These are phyloP conservation scores for Alternaria angustiovoidea DNA, from an alignment of 2,329 filamentous ascomycete genomes.

Conservation along the genomic window DNA sequence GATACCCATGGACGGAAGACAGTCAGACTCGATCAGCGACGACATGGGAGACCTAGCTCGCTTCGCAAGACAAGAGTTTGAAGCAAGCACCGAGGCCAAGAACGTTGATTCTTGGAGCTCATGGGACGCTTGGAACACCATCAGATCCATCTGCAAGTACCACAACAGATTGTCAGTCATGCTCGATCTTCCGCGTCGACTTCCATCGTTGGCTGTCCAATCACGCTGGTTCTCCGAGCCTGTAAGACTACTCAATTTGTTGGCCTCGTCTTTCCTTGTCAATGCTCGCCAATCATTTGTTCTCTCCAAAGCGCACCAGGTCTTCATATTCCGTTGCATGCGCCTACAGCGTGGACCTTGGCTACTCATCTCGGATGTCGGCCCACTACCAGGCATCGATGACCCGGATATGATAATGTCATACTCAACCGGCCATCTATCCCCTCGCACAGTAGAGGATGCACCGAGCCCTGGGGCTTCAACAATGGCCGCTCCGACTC, in stretches of 20 bases:
- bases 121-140: constrained; percentile 94
- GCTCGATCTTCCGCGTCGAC: constrained; percentile 64
- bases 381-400: constrained; percentile 60
- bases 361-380: constrained; percentile 67
- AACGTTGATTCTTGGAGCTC: constrained; percentile 74
- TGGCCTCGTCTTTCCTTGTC: constrained; percentile 62
- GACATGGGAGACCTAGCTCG: constrained; percentile 62
- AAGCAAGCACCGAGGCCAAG: constrained; percentile 47
- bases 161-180: constrained; percentile 78
- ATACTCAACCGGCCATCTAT: constrained; percentile 47
- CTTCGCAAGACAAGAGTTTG: constrained; percentile 51
- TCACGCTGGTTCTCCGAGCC: constrained; percentile 71
- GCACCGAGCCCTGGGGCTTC: constrained; percentile 40
- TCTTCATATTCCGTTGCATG: constrained; percentile 64
- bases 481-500: constrained; percentile 62
- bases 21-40: constrained; percentile 65
- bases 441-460: constrained; percentile 55
- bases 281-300: constrained; percentile 68
- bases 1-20: constrained; percentile 82
- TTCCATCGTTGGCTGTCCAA: constrained; percentile 65
- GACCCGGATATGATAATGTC: constrained; percentile 50
- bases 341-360: constrained; percentile 66
- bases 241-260: constrained; percentile 64
- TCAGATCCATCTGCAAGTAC: constrained; percentile 87
- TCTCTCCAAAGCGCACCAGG: constrained; percentile 65